Evolutionary conservation across 208 protist genomes (phyloP), one percentile per base, ranked within the genome.

Genomic region (Acanthamoeba healyi): DNA sequence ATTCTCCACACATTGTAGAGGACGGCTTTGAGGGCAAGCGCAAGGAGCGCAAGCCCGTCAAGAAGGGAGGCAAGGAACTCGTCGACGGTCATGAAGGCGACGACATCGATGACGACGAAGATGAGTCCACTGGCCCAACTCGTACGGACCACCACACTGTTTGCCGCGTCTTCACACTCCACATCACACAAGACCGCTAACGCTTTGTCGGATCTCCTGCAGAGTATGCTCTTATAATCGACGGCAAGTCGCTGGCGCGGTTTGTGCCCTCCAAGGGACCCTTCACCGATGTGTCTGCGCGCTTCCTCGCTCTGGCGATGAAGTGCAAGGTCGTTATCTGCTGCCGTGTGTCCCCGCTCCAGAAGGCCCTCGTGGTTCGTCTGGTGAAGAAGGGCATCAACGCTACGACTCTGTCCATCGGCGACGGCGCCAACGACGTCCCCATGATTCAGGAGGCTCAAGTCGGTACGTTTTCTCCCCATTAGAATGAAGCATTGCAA

Each of bases 341-440:
- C 95, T 98, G 98, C 38, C 96, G 98, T 56, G 97, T 98, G 19
- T 98, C 98, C 72, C 98, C 98, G 22, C 97, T 96, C 24, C 98
- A 99, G 91, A 99, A 92, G 44, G 84, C 63, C 19, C 51, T 92
- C 54, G 89, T 99, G 36, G 98, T 98, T 5, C 77, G 95, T n/a
- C 96, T 99, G 81, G 97, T 96, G 5, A 97, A 97, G 65, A 51
- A 96, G 40, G 94, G 95, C n/a, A 24, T 44, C 19, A 77, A 74
- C n/a, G 63, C 72, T 12, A 26, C 79, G 14, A 58, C 40, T 36
- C 96, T 99, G n/a, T 95, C 98, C 26, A 97, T 99, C 96, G 98
- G 98, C 32, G 98, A 99, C 95, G 98, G 98, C 81, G 98, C 98
- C 84, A 99, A 99, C 95, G 98, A 99, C 93, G 98, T 99, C 15